Conservation (phyloP, 176 grass and related monocot genomes). For the Puccinellia tenuiflora region DNA sequence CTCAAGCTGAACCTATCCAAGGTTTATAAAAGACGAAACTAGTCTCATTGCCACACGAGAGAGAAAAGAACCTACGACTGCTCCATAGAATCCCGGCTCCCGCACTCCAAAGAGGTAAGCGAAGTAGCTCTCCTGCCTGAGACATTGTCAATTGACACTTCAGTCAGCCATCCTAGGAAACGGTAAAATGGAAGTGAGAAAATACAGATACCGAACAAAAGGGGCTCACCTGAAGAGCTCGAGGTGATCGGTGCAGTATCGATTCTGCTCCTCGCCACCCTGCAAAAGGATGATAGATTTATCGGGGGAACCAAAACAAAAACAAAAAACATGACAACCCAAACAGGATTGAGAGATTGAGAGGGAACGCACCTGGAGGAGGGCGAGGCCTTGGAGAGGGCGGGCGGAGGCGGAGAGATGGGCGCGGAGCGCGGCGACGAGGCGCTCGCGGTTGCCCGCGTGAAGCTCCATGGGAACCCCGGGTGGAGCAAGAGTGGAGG, state of each 20-base stretch:
- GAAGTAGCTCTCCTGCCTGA: background rate
- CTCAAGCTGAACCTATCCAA: background rate
- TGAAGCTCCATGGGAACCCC: constrained; percentile 81
- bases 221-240: constrained; percentile 62
- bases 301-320: background rate
- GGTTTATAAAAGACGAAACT: background rate
- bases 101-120: background rate
- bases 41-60: background rate
- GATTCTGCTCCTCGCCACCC: constrained; percentile 70
- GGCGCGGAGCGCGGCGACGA: constrained; percentile 47
- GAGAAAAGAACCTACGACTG: background rate
- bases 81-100: background rate
- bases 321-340: no score
- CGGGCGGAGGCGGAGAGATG: constrained; percentile 45
- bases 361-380: constrained; percentile 57
- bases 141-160: background rate
- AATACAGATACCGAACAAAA: background rate
- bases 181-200: background rate
- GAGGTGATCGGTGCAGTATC: constrained; percentile 73
- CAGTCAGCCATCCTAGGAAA: background rate
- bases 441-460: constrained; percentile 60
- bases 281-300: background rate
- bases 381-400: constrained; percentile 44
- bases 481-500: constrained; percentile 43
- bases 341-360: no score